These are phyloP conservation scores for Coemansia sp. DNA, from an alignment of 192 early-diverging fungal genomes.

Conservation along the genomic window DNA sequence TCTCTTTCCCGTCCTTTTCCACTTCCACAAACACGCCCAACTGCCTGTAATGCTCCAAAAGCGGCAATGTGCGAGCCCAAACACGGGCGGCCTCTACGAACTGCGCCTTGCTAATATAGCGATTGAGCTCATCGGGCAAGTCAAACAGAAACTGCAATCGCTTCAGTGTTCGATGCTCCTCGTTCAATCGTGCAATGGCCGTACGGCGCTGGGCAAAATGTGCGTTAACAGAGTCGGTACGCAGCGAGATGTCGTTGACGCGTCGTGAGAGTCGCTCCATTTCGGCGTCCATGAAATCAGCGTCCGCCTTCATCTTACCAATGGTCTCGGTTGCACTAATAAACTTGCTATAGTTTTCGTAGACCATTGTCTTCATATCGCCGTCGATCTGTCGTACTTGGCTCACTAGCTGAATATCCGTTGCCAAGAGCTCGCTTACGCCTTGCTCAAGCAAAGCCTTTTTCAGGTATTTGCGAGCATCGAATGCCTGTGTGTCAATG, in stretches of 20 bases:
- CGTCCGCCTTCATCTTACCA: conserved; percentile 81
- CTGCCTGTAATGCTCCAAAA: conserved; percentile 79
- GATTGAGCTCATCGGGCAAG: conserved; percentile 74
- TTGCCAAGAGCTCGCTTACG: conserved; percentile 70
- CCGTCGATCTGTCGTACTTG: conserved; percentile 91
- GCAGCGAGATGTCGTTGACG: conserved; percentile 67
- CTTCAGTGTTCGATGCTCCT: conserved; percentile 72
- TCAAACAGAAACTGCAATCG: conserved; percentile 91
- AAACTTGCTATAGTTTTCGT: conserved; percentile 99
- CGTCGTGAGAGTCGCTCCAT: conserved; percentile 75
- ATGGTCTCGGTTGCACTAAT: conserved; percentile 95
- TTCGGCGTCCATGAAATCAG: conserved; percentile 84
- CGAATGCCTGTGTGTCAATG: conserved; percentile 73
- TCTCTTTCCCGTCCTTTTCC: conserved; percentile 76
- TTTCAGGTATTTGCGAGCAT: conserved; percentile 79
- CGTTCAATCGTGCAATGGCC: conserved; percentile 73
- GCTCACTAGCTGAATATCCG: conserved; percentile 57
- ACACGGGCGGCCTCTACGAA: conserved; percentile 79
- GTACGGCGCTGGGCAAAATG: conserved; percentile 70
- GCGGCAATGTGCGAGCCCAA: conserved; percentile 70
- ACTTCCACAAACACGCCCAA: conserved; percentile 80
- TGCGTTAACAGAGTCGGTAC: conserved; percentile 57
- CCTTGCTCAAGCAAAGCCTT: conserved; percentile 71
- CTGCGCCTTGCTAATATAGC: conserved; percentile 61
- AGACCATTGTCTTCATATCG: conserved; percentile 96